These are phyloP conservation scores for Populus pruinosa DNA, from an alignment of 345 rosid genomes.

Conservation along the genomic window DNA sequence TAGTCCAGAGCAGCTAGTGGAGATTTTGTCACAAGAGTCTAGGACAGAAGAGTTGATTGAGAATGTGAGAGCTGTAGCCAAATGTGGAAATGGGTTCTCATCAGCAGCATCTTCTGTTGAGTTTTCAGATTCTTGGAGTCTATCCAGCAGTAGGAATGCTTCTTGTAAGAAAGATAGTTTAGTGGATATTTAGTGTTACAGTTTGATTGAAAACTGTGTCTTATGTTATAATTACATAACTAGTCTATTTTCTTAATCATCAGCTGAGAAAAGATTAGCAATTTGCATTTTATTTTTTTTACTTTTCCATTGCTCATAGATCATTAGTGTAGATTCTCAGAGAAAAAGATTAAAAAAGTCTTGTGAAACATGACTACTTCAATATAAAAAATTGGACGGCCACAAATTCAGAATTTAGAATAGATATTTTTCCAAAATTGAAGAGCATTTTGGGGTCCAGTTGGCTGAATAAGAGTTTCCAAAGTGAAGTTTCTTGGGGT, in stretches of 20 bases:
- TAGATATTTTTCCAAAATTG: not conserved
- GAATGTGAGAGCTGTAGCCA: constrained; percentile 72
- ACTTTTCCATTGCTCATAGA: not conserved
- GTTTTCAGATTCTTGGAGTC: constrained; percentile 54
- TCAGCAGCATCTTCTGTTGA: constrained; percentile 24
- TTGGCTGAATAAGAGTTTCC: no score
- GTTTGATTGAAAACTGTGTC: not conserved
- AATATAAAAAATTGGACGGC: not conserved
- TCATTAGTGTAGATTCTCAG: not conserved
- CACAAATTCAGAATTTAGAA: not conserved
- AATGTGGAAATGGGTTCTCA: constrained; percentile 42
- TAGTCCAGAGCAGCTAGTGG: constrained; percentile 52
- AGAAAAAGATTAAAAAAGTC: not conserved
- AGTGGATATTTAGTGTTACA: constrained; percentile 1
- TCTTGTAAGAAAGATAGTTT: constrained; percentile 32
- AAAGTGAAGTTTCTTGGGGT: no score
- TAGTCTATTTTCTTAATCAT: not conserved
- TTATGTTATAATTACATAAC: not conserved
- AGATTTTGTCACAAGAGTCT: constrained; percentile 62
- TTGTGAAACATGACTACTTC: not conserved
- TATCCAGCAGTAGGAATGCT: constrained; percentile 40
- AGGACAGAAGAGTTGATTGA: constrained; percentile 68
- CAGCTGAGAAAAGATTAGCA: not conserved
- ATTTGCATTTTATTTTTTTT: no score
- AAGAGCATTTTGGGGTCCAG: no score